These are phyloP conservation scores for Thielaviopsis musarum DNA, from an alignment of 2,329 filamentous ascomycete genomes.

Conservation along the genomic window DNA sequence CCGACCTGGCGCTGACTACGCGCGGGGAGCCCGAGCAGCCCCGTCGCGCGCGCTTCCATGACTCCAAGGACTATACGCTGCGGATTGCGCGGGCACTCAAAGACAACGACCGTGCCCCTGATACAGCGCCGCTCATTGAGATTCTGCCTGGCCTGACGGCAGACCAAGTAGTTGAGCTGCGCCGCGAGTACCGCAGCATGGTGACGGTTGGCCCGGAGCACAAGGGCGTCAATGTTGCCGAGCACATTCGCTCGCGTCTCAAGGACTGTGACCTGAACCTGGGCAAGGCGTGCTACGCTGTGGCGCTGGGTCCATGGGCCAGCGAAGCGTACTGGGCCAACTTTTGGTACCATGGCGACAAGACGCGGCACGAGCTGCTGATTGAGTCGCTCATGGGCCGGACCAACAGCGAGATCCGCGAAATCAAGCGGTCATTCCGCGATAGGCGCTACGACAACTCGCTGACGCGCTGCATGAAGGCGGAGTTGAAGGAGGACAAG, in stretches of 20 bases:
- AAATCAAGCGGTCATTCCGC: conserved; percentile 75
- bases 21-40: conserved; percentile 2
- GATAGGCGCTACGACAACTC: conserved; percentile 85
- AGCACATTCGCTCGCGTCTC: conserved; percentile 62
- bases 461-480: conserved; percentile 71
- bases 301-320: conserved; percentile 79
- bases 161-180: conserved; percentile 72
- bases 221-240: conserved; percentile 69
- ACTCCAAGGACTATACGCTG: conserved; percentile 62
- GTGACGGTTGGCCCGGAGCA: conserved; percentile 61
- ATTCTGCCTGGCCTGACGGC: conserved; percentile 73
- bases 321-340: conserved; percentile 96
- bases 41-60: conserved; percentile 62
- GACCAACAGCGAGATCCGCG: conserved; percentile 67
- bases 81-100: conserved; percentile 61
- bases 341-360: conserved; percentile 87
- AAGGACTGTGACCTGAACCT: conserved; percentile 60
- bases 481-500: conserved; percentile 87
- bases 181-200: conserved; percentile 77
- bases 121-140: conserved; percentile 57
- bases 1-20: conserved; percentile 28
- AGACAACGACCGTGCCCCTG: conserved; percentile 42
- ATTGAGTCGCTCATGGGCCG: conserved; percentile 89
- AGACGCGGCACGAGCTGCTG: conserved; percentile 68
- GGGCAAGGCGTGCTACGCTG: conserved; percentile 83